These are phyloP conservation scores for Golubevia pallescens DNA, from an alignment of 1,284 basidiomycete species.

Conservation along the genomic window DNA sequence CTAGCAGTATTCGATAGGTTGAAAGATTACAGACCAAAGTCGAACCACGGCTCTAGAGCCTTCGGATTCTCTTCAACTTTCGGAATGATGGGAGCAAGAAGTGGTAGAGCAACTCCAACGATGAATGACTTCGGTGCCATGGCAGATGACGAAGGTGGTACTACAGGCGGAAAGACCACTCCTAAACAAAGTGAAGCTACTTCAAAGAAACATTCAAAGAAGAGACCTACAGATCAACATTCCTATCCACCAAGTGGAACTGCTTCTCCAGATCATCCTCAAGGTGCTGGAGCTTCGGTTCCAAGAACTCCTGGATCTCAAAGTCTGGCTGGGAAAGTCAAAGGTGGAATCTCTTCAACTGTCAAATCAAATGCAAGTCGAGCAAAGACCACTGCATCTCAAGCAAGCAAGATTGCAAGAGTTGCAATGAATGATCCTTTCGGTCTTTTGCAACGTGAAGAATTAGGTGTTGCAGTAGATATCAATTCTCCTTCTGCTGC, in stretches of 20 bases:
- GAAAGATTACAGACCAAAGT: slow-evolving; percentile 74
- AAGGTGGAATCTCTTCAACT: too few relatives aligned
- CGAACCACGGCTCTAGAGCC: neutral
- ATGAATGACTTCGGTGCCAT: neutral
- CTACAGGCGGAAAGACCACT: slow-evolving; percentile 3
- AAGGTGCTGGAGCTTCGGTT: too few relatives aligned
- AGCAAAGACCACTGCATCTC: slow-evolving; percentile 7
- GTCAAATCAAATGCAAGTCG: too few relatives aligned
- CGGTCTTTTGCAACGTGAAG: slow-evolving; percentile 27
- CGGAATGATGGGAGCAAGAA: neutral
- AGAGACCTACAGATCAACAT: slow-evolving; percentile 25
- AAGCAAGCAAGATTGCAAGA: slow-evolving; percentile 26
- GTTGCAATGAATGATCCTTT: slow-evolving; percentile 43
- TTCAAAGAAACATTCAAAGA: slow-evolving; percentile 44
- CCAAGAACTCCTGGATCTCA: too few relatives aligned
- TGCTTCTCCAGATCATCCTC: too few relatives aligned
- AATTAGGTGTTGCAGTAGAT: slow-evolving; percentile 47
- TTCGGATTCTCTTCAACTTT: neutral
- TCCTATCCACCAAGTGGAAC: slow-evolving; percentile 17
- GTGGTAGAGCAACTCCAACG: neutral
- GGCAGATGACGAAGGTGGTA: neutral
- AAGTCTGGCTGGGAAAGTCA: too few relatives aligned
- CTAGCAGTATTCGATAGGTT: slow-evolving; percentile 75
- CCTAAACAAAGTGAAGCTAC: slow-evolving; percentile 18
- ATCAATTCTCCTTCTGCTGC: slow-evolving; percentile 55